Percentiles rank a stretch among this genome's conserved stretches.
Conservation (phyloP, 169 alveolate species). For the Plasmodium relictum region DNA sequence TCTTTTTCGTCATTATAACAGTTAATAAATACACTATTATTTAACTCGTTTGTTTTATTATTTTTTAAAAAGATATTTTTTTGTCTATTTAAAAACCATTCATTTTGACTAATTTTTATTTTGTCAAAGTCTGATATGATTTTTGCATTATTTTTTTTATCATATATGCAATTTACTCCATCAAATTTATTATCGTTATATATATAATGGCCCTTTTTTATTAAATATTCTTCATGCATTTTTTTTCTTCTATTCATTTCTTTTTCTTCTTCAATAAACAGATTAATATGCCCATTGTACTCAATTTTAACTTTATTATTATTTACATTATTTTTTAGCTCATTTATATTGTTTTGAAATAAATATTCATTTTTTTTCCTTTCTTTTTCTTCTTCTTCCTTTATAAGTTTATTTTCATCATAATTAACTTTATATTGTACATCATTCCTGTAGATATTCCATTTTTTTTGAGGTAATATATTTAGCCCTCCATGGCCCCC, state of each 20-base stretch:
- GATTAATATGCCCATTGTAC: constrained; percentile 30
- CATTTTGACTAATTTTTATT: constrained; percentile 29
- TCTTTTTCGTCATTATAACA: neutral
- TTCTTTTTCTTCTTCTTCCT: constrained; percentile 67
- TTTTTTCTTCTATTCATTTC: constrained; percentile 62
- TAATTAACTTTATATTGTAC: constrained; percentile 87
- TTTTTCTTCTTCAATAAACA: constrained; percentile 71
- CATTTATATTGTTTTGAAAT: constrained; percentile 19
- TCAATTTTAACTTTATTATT: constrained; percentile 1
- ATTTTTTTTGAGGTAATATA: constrained; percentile 93
- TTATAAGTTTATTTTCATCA: constrained; percentile 79
- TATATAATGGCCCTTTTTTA: constrained; percentile 68
- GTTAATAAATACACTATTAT: neutral
- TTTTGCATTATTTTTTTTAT: constrained; percentile 51
- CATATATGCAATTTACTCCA: constrained; percentile 53
- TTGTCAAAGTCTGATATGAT: constrained; percentile 65
- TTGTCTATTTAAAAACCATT: constrained; percentile 41
- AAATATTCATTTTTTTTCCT: constrained; percentile 51
- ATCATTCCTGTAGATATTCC: constrained; percentile 93
- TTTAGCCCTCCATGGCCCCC: constrained; percentile 96
- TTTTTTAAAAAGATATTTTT: constrained; percentile 10
- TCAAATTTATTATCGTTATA: constrained; percentile 49
- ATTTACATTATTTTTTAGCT: constrained; percentile 26
- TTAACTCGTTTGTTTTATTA: constrained; percentile 4
- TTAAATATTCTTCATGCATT: constrained; percentile 72